Conservation (phyloP, 2,329 filamentous ascomycete species). For the Lasiodiplodia gonubiensis region DNA sequence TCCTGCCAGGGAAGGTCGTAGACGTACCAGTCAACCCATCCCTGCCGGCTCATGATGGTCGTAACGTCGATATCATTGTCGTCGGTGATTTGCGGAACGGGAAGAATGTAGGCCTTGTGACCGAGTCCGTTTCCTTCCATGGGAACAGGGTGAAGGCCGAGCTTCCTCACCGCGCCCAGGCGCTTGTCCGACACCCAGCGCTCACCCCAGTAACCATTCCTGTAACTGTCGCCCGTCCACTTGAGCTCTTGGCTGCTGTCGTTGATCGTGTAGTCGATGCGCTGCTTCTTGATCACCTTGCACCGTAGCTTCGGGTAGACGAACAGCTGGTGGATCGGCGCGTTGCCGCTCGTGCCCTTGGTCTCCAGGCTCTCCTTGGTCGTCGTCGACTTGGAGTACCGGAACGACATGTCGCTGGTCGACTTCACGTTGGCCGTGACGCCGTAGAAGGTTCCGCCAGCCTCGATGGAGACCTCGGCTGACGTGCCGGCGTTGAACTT, state of each 20-base stretch:
- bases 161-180: not conserved
- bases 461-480: not conserved
- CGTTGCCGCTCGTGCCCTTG: not conserved
- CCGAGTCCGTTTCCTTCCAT: constrained; percentile 1
- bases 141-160: not conserved
- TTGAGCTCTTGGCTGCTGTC: constrained; percentile 5
- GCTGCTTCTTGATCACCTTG: constrained; percentile 5
- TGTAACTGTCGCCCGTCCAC: constrained; percentile 6
- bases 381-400: not conserved
- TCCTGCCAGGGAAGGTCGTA: not conserved
- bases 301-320: not conserved
- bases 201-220: not conserved
- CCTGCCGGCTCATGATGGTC: not conserved
- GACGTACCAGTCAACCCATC: not conserved
- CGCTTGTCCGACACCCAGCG: not conserved
- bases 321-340: not conserved
- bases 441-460: not conserved
- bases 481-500: not conserved
- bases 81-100: not conserved
- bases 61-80: not conserved
- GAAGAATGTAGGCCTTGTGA: not conserved
- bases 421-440: not conserved
- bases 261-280: constrained; percentile 11
- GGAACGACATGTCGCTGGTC: not conserved
- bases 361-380: constrained; percentile 1